Evolutionary conservation across 352 stramenopile species (phyloP), one percentile per base, ranked within the genome.

Genomic region (Pythium vanterpoolii): DNA sequence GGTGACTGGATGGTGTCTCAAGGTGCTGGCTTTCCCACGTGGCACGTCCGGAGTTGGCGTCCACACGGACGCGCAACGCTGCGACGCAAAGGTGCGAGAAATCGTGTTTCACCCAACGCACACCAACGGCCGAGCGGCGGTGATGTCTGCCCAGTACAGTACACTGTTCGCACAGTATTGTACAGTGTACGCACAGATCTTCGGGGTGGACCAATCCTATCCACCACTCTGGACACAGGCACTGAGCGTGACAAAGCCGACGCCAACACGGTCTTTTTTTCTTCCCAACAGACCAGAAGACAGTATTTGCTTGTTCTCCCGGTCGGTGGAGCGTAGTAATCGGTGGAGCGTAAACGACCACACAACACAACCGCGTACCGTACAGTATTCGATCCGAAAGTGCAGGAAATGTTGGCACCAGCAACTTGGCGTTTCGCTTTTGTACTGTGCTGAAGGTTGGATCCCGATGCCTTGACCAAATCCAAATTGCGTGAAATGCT

Each of bases 161-260:
- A n/a, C n/a, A n/a, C n/a, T n/a, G n/a, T n/a, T n/a, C n/a, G n/a
- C 14, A 30, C 19, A 38, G 27, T 24, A 10, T 54, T 54, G 47
- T 16, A 27, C 28, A 24, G 24, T 18, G 33, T 26, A 26, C 45
- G 18, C 45, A 27, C 47, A 26, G 28, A 54, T 54, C 30, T 54
- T 8, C 26, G n/a, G 26, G 52, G 52, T 60, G 52, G 52, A 60
- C 51, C 52, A 60, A 60, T 60, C 52, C 26, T n/a, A 47, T 18
- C 51, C 51, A 57, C n/a, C 19, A 7, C 14, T 44, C 47, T 55
- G 49, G 36, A 39, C 31, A 30, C 33, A 19, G 45, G 21, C 31
- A 5, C 14, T 21, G 7, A 16, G 3, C 23, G 13, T 21, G 18
- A 48, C 36, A 34, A 51, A 49, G 39, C 38, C 47, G 19, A 51